Base-by-base conservation (phyloP, 305 asterid species). In the Fraxinus latifolia region DNA sequence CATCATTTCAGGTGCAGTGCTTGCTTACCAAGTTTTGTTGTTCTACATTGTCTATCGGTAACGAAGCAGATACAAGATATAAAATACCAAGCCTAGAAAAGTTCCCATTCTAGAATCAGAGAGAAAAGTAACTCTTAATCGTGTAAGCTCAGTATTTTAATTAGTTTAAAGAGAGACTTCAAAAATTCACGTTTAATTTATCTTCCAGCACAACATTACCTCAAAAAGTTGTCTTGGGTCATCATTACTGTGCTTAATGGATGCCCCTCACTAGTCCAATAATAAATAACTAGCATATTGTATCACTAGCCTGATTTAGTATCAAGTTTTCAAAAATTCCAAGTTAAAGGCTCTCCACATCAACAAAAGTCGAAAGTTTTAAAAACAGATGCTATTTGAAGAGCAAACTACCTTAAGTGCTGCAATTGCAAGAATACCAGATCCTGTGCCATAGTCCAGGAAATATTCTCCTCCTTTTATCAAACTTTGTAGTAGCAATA, bases 361-460 rank as follows among this genome's bases (percentile, higher is more conserved):
- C 76, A 74, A 27, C 29, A 75, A 73, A 31, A 73, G 44, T 60
- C 70, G 50, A 78, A 68, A 55, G 7, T 60, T 53, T n/a, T 81
- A n/a, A 5, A 68, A 67, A 74, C 70, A 50, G 34, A 53, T 5
- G 9, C 42, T 62, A 3, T 50, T 71, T 7, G 29, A 62, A 70
- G 58, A 83, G n/a, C 39, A 0, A 19, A 77, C 83, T 84, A 95
- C 99, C 99, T 90, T 93, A 21, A 95, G 87, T 75, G 97, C 97
- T 32, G 99, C 97, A 77, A 95, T 92, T 60, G 98, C 93, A 80
- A 95, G 98, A 84, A 95, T 90, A 44, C 98, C 99, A 0, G 98
- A 91, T 58, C 99, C 98, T 7, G 99, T 95, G 82, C 97, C 99
- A 79, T 92, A 95, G 83, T 95, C 99, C 83, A 95, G 93, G 85